A percentile compares a stretch with the other conserved stretches of the same genome.
These are phyloP conservation scores for Moelleriella libera DNA, from an alignment of 2,329 filamentous ascomycete genomes.

Conservation along the genomic window DNA sequence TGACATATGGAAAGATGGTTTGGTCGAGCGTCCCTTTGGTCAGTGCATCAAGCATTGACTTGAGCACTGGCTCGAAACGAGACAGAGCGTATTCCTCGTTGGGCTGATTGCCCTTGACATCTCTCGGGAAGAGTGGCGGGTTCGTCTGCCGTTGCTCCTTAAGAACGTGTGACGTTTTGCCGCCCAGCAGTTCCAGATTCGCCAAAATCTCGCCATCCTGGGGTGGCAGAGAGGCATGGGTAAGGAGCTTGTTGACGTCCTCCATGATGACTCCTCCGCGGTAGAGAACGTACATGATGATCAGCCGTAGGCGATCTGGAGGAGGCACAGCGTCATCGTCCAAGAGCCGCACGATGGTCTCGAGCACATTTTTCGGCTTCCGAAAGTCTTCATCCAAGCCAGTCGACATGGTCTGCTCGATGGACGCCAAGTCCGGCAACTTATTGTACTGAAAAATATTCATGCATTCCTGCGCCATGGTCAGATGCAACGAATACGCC, in stretches of 20 bases:
- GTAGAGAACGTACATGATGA: conserved; percentile 77
- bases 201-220: conserved; percentile 58
- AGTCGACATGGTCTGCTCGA: conserved; percentile 84
- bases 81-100: conserved; percentile 76
- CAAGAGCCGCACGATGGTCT: conserved; percentile 73
- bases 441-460: conserved; percentile 77
- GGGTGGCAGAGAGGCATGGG: conserved; percentile 65
- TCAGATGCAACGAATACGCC: conserved; percentile 83
- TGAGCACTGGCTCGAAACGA: conserved; percentile 69
- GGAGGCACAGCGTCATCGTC: conserved; percentile 65
- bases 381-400: conserved; percentile 85
- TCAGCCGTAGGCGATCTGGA: conserved; percentile 67
- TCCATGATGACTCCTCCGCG: conserved; percentile 71
- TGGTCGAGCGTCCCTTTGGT: conserved; percentile 54
- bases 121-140: conserved; percentile 58
- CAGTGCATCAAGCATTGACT: conserved; percentile 67
- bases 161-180: conserved; percentile 49
- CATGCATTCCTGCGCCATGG: conserved; percentile 97
- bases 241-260: conserved; percentile 72
- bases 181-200: conserved; percentile 74
- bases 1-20: conserved; percentile 55
- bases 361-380: conserved; percentile 79
- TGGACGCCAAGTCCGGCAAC: conserved; percentile 69
- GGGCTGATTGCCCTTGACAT: conserved; percentile 36
- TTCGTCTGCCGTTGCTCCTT: conserved; percentile 61